These are phyloP conservation scores for Cardamine occulta DNA, from an alignment of 345 rosid genomes.

Conservation along the genomic window DNA sequence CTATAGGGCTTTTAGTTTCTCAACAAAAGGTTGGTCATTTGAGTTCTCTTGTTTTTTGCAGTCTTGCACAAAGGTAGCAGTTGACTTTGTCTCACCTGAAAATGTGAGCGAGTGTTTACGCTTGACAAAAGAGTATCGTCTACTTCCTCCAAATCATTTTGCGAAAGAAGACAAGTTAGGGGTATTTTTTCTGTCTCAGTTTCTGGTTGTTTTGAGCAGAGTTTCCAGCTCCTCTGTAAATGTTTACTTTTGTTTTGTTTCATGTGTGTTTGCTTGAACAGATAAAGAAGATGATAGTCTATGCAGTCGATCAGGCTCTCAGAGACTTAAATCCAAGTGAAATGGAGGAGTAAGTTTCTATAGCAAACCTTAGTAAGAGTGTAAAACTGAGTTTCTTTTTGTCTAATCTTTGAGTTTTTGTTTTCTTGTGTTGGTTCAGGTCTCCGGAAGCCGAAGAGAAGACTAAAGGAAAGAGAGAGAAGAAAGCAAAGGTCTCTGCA, in stretches of 20 bases:
- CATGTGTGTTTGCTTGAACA: conserved; percentile 24
- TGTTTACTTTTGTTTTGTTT: background rate
- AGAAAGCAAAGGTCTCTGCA: conserved; percentile 2
- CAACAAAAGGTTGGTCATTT: background rate
- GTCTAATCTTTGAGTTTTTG: background rate
- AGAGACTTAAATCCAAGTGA: conserved; percentile 2
- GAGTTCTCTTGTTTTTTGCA: conserved; percentile 27
- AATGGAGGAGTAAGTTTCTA: conserved; percentile 30
- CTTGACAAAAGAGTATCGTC: conserved; percentile 61
- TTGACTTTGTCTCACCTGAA: conserved; percentile 73
- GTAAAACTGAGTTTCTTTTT: background rate
- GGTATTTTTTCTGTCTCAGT: conserved; percentile 35
- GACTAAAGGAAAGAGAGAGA: background rate
- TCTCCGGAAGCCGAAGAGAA: background rate
- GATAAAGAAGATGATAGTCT: conserved; percentile 40
- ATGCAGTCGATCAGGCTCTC: conserved; percentile 34
- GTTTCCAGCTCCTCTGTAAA: background rate
- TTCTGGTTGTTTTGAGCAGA: background rate
- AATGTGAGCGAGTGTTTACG: conserved; percentile 58
- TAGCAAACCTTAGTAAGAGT: background rate
- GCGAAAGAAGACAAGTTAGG: conserved; percentile 69
- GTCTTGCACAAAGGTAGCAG: conserved; percentile 76
- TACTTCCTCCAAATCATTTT: conserved; percentile 58
- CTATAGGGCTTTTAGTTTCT: background rate
- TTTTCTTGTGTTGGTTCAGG: background rate